phyloP scores from a whole-genome alignment of 805 yeast species.

The Hemisphaericaspora nanyangensis region DNA sequence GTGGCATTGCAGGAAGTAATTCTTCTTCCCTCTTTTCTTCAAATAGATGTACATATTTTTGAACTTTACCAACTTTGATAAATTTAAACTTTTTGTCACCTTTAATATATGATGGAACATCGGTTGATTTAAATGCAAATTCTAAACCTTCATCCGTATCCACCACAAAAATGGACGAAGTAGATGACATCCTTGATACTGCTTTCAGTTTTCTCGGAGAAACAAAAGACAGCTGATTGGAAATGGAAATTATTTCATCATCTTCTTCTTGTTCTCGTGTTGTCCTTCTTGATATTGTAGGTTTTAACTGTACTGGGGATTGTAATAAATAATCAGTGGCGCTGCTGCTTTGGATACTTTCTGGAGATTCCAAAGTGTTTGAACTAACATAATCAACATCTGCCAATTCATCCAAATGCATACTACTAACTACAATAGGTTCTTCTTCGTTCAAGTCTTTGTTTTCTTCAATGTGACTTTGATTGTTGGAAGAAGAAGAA shows the following conservation, averaged over 20 bases:
- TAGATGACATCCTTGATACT: constrained; percentile 14
- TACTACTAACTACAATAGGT: background rate
- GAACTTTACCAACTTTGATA: constrained; percentile 44
- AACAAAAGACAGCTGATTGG: constrained; percentile 10
- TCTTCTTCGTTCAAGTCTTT: too few species aligned
- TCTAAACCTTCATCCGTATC: constrained; percentile 29
- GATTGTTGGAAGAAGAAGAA: too few species aligned
- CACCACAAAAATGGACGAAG: constrained; percentile 20
- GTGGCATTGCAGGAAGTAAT: too few species aligned
- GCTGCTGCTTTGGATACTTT: background rate
- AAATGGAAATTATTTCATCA: constrained; percentile 4
- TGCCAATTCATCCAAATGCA: background rate
- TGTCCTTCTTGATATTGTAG: background rate
- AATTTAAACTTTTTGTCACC: constrained; percentile 40
- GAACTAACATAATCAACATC: background rate
- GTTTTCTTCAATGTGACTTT: too few species aligned
- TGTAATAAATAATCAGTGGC: background rate
- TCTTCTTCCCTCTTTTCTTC: constrained; percentile 29
- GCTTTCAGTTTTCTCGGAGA: constrained; percentile 15
- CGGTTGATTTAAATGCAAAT: constrained; percentile 26
- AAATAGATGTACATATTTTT: constrained; percentile 40
- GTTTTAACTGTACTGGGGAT: constrained; percentile 2
- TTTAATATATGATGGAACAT: constrained; percentile 35
- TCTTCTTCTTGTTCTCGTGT: background rate
- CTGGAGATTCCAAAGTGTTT: background rate